Conservation (phyloP, 164 flowering plant genomes). For the Taxillus chinensis region DNA sequence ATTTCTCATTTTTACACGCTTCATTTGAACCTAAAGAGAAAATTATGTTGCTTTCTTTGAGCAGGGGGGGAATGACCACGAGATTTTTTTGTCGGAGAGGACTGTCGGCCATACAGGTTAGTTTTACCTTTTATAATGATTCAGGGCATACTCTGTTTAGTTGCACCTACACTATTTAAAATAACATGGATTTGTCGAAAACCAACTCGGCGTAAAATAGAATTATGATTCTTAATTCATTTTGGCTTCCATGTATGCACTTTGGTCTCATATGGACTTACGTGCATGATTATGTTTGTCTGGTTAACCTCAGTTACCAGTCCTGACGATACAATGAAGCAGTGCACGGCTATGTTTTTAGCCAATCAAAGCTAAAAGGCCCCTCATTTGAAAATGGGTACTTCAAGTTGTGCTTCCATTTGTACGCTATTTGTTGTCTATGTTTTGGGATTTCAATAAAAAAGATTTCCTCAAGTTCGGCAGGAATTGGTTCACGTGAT, state of each 20-base stretch:
- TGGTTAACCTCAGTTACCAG: background rate
- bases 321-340: background rate
- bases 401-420: no score
- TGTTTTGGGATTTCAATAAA: no score
- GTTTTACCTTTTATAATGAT: conserved; percentile 9
- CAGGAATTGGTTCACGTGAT: no score
- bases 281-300: background rate
- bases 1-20: background rate
- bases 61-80: conserved; percentile 97
- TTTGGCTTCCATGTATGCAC: background rate
- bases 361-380: background rate
- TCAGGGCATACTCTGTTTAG: background rate
- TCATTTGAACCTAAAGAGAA: background rate
- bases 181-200: background rate
- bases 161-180: background rate
- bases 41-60: conserved; percentile 12
- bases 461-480: no score
- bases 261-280: background rate
- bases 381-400: background rate
- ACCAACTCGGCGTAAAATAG: no score
- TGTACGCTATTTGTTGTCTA: no score
- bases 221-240: no score
- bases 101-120: conserved; percentile 93
- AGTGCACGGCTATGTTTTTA: background rate
- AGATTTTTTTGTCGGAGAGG: conserved; percentile 72